Evolutionary conservation across 768 basidiomycete species (phyloP).

Genomic region (Boletellus ananiceps): DNA sequence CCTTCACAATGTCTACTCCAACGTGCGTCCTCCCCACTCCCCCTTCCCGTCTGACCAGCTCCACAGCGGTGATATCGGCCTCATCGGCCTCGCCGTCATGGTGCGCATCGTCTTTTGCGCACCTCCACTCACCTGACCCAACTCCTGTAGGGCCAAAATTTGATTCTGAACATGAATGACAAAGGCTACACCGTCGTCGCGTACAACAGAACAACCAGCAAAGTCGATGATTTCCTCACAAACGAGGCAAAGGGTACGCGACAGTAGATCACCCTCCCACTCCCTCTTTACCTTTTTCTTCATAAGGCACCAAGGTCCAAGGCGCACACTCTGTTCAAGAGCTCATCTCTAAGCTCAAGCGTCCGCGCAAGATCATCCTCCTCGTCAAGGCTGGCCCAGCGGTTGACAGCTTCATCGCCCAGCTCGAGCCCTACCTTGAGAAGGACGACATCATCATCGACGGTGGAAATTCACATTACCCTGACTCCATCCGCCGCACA

Average conservation of each 20-base stretch:
- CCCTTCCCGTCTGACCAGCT: slow-evolving; percentile 13
- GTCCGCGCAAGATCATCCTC: slow-evolving; percentile 93
- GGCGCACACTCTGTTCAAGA: slow-evolving; percentile 94
- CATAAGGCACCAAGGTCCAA: slow-evolving; percentile 85
- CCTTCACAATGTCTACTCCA: slow-evolving; percentile 40
- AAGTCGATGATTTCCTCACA: slow-evolving; percentile 92
- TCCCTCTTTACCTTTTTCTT: slow-evolving; percentile 17
- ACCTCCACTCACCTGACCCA: slow-evolving; percentile 8
- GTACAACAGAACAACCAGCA: slow-evolving; percentile 95
- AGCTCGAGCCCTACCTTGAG: slow-evolving; percentile 87
- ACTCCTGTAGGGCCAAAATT: slow-evolving; percentile 76
- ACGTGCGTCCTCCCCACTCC: slow-evolving; percentile 40
- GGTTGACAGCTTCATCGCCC: slow-evolving; percentile 91
- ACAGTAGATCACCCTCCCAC: slow-evolving; percentile 25
- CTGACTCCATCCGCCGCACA: slow-evolving; percentile 93
- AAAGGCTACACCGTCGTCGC: slow-evolving; percentile 97
- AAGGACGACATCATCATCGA: slow-evolving; percentile 98
- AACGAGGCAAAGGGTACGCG: slow-evolving; percentile 94
- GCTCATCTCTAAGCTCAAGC: slow-evolving; percentile 88
- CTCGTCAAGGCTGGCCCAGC: slow-evolving; percentile 97
- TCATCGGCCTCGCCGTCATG: slow-evolving; percentile 99
- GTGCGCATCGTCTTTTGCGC: slow-evolving; percentile 40
- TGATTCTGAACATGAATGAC: slow-evolving; percentile 99
- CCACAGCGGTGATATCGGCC: slow-evolving; percentile 89
- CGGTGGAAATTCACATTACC: slow-evolving; percentile 99